Evolutionary conservation across 345 rosid genomes (phyloP).

Genomic region (Arabis hirsuta): DNA sequence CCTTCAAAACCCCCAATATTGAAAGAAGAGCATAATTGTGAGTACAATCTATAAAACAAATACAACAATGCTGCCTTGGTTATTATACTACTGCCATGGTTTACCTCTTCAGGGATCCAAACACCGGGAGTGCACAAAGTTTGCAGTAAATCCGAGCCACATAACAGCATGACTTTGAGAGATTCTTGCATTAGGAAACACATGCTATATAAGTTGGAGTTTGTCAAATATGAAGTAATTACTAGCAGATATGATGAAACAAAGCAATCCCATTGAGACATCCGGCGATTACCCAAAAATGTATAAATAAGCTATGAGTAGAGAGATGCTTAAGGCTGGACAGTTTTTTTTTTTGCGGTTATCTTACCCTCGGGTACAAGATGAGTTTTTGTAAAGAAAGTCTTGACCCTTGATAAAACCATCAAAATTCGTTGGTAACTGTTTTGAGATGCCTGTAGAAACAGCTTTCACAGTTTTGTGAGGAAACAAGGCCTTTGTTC

Average conservation of each 20-base stretch:
- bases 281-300: not conserved
- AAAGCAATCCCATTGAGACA: not conserved
- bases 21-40: not conserved
- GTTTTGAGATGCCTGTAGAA: slow-evolving; percentile 71
- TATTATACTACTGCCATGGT: not conserved
- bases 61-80: not conserved
- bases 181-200: slow-evolving; percentile 48
- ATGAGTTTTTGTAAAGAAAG: slow-evolving; percentile 42
- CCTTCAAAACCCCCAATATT: slow-evolving; percentile 47
- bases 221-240: no score
- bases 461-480: slow-evolving; percentile 24
- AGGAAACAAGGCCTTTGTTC: slow-evolving; percentile 13
- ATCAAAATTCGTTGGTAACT: slow-evolving; percentile 66
- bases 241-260: no score
- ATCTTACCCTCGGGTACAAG: slow-evolving; percentile 54
- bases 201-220: no score
- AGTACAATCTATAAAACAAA: slow-evolving; percentile 11
- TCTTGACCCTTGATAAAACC: slow-evolving; percentile 67
- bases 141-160: slow-evolving; percentile 90
- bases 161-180: slow-evolving; percentile 79
- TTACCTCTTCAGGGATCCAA: slow-evolving; percentile 92
- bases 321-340: not conserved
- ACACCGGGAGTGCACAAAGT: slow-evolving; percentile 74
- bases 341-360: not conserved
- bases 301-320: not conserved